These are phyloP conservation scores for Talaromyces islandicus DNA, from an alignment of 2,329 filamentous ascomycete genomes.

Conservation along the genomic window DNA sequence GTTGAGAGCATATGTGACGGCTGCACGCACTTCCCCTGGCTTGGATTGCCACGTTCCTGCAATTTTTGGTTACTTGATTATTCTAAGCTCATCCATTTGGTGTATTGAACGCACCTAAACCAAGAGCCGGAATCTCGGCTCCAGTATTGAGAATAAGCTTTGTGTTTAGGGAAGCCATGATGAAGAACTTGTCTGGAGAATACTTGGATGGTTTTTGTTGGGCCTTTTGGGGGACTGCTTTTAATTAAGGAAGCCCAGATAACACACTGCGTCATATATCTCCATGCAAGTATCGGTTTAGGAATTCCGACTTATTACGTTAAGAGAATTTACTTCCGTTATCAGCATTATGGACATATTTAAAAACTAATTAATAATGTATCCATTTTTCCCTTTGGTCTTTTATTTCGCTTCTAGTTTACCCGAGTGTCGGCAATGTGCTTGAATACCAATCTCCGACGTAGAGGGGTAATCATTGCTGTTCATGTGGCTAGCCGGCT, in stretches of 20 bases:
- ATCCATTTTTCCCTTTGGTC: no score
- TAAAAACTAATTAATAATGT: no score
- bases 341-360: no score
- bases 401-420: no score
- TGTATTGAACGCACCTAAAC: constrained; percentile 45
- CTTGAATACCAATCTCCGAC: not conserved
- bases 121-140: constrained; percentile 57
- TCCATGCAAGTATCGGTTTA: no score
- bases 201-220: no score
- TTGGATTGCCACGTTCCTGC: constrained; percentile 61
- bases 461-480: not conserved
- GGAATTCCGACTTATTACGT: no score
- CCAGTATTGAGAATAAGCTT: constrained; percentile 61
- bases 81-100: constrained; percentile 11
- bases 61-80: constrained; percentile 7
- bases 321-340: no score
- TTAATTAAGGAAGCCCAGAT: no score
- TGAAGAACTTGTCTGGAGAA: not conserved
- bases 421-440: no score
- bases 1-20: constrained; percentile 53
- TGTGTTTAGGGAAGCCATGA: constrained; percentile 28
- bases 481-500: not conserved
- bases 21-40: constrained; percentile 52
- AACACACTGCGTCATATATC: no score
- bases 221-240: no score